Conservation (phyloP, 768 basidiomycete genomes). For the Chalciporus chontae region DNA sequence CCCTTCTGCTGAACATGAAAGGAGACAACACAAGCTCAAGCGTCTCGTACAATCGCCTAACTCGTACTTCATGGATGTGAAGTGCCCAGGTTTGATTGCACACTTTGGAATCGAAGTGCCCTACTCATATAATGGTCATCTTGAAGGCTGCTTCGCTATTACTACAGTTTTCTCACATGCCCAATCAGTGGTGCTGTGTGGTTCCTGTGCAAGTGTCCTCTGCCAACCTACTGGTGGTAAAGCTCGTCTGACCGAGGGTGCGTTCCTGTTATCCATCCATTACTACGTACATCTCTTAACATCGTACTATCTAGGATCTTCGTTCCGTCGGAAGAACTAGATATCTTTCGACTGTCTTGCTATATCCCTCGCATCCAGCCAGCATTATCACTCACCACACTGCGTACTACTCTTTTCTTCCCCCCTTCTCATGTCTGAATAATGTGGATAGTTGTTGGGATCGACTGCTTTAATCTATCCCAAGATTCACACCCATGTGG, state of each 20-base stretch:
- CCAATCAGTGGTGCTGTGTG: slow-evolving; percentile 94
- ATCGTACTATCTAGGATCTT: slow-evolving; percentile 65
- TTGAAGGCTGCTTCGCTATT: slow-evolving; percentile 89
- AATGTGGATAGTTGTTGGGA: slow-evolving; percentile 11
- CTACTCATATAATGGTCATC: not conserved
- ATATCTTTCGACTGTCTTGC: not conserved
- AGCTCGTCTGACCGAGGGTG: slow-evolving; percentile 97
- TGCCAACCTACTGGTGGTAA: slow-evolving; percentile 99
- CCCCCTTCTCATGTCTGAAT: slow-evolving; percentile 9
- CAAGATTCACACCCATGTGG: slow-evolving; percentile 2
- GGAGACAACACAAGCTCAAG: slow-evolving; percentile 97
- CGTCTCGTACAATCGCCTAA: slow-evolving; percentile 97
- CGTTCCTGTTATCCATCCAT: slow-evolving; percentile 27
- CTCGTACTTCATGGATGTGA: slow-evolving; percentile 99
- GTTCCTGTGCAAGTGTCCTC: slow-evolving; percentile 87
- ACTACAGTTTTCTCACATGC: slow-evolving; percentile 99
- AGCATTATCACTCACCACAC: slow-evolving; percentile 1
- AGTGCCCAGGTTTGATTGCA: slow-evolving; percentile 77
- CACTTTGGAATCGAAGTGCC: not conserved
- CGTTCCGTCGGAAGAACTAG: slow-evolving; percentile 96
- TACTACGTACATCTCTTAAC: slow-evolving; percentile 3
- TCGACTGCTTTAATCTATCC: slow-evolving; percentile 9
- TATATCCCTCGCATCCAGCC: not conserved
- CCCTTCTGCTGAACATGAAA: slow-evolving; percentile 85
- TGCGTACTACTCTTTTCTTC: not conserved